Conservation (phyloP, 805 yeast genomes). For the Wickerhamiella alocasiicola region DNA sequence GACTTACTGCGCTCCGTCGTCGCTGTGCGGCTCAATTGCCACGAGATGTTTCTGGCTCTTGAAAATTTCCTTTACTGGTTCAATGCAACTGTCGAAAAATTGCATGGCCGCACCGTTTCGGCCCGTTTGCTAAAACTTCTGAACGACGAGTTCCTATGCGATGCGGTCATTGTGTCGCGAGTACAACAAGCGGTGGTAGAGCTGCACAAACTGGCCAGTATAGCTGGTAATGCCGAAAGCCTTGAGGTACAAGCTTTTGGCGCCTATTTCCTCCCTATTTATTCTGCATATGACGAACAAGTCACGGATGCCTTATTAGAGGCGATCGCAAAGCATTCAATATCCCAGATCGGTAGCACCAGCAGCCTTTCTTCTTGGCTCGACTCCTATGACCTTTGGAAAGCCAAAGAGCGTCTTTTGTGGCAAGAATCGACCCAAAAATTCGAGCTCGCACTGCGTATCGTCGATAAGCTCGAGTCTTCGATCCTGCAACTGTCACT, state of each 20-base stretch:
- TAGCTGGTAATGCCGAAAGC: background rate
- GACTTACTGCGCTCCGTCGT: background rate
- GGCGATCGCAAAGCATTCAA: background rate
- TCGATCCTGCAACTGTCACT: background rate
- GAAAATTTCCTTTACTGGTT: constrained; percentile 7
- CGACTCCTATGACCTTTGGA: background rate
- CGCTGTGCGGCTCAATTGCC: constrained; percentile 1
- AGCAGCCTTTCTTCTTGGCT: background rate
- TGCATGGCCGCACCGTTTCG: background rate
- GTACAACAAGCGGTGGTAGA: background rate
- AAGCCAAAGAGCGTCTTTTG: background rate
- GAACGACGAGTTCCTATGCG: background rate
- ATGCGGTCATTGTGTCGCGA: background rate
- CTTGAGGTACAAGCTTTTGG: background rate
- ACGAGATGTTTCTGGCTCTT: background rate
- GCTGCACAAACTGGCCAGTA: background rate
- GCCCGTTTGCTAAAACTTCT: background rate
- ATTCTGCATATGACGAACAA: background rate
- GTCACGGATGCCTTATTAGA: background rate
- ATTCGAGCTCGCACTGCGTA: background rate
- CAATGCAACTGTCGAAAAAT: background rate
- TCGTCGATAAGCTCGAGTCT: background rate
- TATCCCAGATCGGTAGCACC: background rate
- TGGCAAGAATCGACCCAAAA: background rate
- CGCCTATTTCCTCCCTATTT: background rate